phyloP scores from a whole-genome alignment of 73 alveolate genomes.

The Vitrella brassicaformis region DNA sequence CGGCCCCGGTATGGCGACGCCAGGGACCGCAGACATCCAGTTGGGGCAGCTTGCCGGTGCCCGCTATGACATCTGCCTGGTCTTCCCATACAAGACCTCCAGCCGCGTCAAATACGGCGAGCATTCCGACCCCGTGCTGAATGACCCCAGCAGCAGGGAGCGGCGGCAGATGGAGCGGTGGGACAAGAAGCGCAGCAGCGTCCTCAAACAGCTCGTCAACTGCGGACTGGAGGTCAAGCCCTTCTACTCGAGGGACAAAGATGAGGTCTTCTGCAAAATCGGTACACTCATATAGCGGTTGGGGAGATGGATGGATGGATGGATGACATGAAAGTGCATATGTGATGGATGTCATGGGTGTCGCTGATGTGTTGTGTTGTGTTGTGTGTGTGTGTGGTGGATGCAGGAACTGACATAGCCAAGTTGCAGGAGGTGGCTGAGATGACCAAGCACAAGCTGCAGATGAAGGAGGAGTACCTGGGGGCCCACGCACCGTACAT shows the following conservation, averaged over 20 bases:
- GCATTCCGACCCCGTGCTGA: background rate
- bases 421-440: background rate
- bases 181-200: background rate
- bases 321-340: too few relatives aligned
- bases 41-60: background rate
- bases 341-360: too few relatives aligned
- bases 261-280: background rate
- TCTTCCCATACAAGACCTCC: background rate
- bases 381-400: background rate
- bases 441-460: background rate
- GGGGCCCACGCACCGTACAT: background rate
- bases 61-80: background rate
- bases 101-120: background rate
- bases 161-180: background rate
- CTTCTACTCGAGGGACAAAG: background rate
- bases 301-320: too few relatives aligned
- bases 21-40: too few relatives aligned
- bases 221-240: background rate
- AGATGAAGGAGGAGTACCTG: background rate
- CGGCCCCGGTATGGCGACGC: too few relatives aligned
- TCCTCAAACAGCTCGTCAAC: background rate
- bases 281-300: too few relatives aligned
- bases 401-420: background rate
- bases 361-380: too few relatives aligned
- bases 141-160: background rate